These are phyloP conservation scores for Aureobasidium leucospermi DNA, from an alignment of 2,329 filamentous ascomycete species.

Conservation along the genomic window DNA sequence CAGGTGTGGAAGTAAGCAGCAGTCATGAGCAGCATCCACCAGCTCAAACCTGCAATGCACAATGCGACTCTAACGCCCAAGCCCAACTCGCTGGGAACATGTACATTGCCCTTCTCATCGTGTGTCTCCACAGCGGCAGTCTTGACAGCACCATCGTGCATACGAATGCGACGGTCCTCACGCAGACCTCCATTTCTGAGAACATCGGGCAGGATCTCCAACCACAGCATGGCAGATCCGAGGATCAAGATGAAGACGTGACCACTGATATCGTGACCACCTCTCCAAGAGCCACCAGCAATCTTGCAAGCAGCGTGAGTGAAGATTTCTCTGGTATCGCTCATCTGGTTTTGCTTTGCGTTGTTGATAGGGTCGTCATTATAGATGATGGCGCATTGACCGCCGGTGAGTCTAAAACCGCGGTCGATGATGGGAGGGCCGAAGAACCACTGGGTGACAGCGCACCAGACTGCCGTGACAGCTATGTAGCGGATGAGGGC, in stretches of 20 bases:
- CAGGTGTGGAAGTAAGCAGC: slow-evolving; percentile 98
- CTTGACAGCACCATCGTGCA: slow-evolving; percentile 56
- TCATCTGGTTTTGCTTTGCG: slow-evolving; percentile 38
- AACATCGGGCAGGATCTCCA: slow-evolving; percentile 65
- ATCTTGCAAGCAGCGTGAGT: slow-evolving; percentile 76
- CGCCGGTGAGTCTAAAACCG: slow-evolving; percentile 80
- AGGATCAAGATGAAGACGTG: slow-evolving; percentile 90
- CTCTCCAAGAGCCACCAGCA: slow-evolving; percentile 74
- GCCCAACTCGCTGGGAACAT: slow-evolving; percentile 20
- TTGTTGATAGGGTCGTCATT: slow-evolving; percentile 16
- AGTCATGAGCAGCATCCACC: slow-evolving; percentile 99
- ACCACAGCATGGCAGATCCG: slow-evolving; percentile 70
- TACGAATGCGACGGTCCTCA: slow-evolving; percentile 61
- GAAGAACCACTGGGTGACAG: slow-evolving; percentile 95
- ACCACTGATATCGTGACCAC: slow-evolving; percentile 94
- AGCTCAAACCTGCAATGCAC: slow-evolving; percentile 60
- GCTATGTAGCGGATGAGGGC: slow-evolving; percentile 61
- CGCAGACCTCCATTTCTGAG: slow-evolving; percentile 38
- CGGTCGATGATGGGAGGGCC: slow-evolving; percentile 85
- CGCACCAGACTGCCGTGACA: slow-evolving; percentile 71
- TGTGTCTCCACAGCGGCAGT: slow-evolving; percentile 35
- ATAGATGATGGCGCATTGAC: slow-evolving; percentile 61
- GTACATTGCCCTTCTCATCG: slow-evolving; percentile 39
- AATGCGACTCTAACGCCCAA: slow-evolving; percentile 49
- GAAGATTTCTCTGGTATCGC: slow-evolving; percentile 46